Percentiles rank a stretch among this genome's conserved stretches.
Evolutionary conservation across 306 rosid genomes (phyloP).

Genomic region (Begonia loranthoides): DNA sequence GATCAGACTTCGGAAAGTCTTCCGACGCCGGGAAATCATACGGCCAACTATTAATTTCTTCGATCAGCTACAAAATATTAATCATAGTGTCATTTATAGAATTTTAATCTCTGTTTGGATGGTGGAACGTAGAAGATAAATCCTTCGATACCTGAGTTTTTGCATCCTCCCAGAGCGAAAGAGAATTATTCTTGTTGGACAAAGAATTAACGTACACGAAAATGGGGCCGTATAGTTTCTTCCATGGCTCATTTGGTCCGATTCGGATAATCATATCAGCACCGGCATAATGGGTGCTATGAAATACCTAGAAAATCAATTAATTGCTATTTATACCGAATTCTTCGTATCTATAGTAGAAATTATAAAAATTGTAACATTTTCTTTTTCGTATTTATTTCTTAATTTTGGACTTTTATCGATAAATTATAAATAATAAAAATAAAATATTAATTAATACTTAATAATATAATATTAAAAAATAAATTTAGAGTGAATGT

Average conservation of each 20-base stretch:
- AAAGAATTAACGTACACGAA: conserved; percentile 54
- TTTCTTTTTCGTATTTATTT: too few relatives aligned
- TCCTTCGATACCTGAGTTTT: too few relatives aligned
- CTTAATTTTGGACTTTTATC: too few relatives aligned
- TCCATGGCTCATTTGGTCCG: conserved; percentile 64
- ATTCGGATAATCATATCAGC: conserved; percentile 55
- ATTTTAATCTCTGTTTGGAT: too few relatives aligned
- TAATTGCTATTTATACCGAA: background rate
- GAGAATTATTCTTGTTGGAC: conserved; percentile 19
- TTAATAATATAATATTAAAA: too few relatives aligned
- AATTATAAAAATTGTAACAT: too few relatives aligned
- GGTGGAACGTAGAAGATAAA: too few relatives aligned
- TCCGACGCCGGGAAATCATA: conserved; percentile 59
- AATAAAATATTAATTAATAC: too few relatives aligned
- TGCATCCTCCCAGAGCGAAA: conserved; percentile 62
- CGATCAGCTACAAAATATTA: conserved; percentile 36
- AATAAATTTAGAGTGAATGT: too few relatives aligned
- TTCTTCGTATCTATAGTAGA: conserved; percentile 3
- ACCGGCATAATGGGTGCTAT: conserved; percentile 80
- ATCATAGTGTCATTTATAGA: background rate
- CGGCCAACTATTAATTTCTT: conserved; percentile 80
- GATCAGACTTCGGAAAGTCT: conserved; percentile 39
- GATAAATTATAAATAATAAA: too few relatives aligned
- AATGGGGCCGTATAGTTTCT: conserved; percentile 82
- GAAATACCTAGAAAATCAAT: conserved; percentile 45